A percentile compares a stretch with the other conserved stretches of the same genome.
Evolutionary conservation across 345 rosid species (phyloP).

Genomic region (Populus alba): DNA sequence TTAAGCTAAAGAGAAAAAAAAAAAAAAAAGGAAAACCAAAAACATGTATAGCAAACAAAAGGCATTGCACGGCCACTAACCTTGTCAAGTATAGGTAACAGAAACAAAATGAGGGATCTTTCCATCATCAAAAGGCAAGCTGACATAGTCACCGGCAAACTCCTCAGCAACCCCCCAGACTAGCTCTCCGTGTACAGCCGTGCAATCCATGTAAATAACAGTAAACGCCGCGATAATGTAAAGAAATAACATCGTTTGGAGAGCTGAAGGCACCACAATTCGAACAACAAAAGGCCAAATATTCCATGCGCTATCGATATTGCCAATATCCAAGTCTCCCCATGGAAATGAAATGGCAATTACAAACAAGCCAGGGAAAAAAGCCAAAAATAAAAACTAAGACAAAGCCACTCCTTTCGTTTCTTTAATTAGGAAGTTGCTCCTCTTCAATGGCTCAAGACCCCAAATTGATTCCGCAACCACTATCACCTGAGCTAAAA

Average conservation of each 20-base stretch:
- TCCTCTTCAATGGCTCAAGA: slow-evolving; percentile 56
- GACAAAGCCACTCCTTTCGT: slow-evolving; percentile 42
- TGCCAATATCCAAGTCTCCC: slow-evolving; percentile 10
- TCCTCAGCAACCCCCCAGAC: slow-evolving; percentile 73
- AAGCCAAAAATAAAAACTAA: slow-evolving; percentile 30
- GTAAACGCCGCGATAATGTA: slow-evolving; percentile 48
- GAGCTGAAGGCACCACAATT: slow-evolving; percentile 44
- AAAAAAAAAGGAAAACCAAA: no score
- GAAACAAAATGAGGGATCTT: slow-evolving; percentile 70
- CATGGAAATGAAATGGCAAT: slow-evolving; percentile 23
- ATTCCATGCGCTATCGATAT: slow-evolving; percentile 35
- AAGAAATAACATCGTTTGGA: slow-evolving; percentile 29
- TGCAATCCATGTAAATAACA: slow-evolving; percentile 66
- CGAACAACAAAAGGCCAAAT: slow-evolving; percentile 39
- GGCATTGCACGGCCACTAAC: background rate
- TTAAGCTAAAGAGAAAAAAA: background rate
- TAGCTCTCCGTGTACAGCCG: slow-evolving; percentile 66
- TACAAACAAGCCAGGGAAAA: slow-evolving; percentile 22
- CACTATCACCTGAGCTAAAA: slow-evolving; percentile 44
- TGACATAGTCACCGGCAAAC: slow-evolving; percentile 57
- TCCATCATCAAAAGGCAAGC: slow-evolving; percentile 70
- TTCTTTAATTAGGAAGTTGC: slow-evolving; percentile 46
- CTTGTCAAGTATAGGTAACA: slow-evolving; percentile 22
- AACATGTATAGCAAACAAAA: background rate
- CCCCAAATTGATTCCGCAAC: slow-evolving; percentile 76